Evolutionary conservation across 208 protist genomes (phyloP).

Genomic region (Phytomonas francai): DNA sequence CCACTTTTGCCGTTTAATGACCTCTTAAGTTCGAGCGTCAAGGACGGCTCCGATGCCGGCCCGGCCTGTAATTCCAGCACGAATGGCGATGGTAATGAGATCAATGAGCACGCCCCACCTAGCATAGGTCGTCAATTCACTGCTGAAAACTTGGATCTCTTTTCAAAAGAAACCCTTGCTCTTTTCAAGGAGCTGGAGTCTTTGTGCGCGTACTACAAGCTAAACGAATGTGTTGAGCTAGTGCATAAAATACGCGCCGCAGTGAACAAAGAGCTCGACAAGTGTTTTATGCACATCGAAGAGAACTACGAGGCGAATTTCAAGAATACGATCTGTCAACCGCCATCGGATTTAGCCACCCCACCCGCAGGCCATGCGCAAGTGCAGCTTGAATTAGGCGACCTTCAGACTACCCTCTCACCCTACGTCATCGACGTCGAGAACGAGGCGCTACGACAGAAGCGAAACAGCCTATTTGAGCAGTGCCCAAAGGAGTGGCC

Average conservation of each 20-base stretch:
- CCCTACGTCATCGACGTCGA: not conserved
- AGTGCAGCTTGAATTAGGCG: not conserved
- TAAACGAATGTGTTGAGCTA: conserved; percentile 23
- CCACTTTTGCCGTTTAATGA: not conserved
- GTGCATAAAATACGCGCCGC: conserved; percentile 43
- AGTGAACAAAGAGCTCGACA: conserved; percentile 59
- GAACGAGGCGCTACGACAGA: not conserved
- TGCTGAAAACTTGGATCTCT: conserved; percentile 30
- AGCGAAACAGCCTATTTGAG: not conserved
- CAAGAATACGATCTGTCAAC: conserved; percentile 30
- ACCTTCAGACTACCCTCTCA: not conserved
- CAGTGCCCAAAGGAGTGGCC: conserved; percentile 22
- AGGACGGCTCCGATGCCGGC: not conserved
- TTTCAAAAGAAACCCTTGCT: conserved; percentile 49
- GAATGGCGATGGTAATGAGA: not conserved
- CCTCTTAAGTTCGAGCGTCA: not conserved
- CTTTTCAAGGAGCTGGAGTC: conserved; percentile 60
- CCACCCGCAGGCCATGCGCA: not conserved
- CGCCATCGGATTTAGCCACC: not conserved
- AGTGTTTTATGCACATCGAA: conserved; percentile 56
- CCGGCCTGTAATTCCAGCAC: not conserved
- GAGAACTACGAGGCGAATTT: conserved; percentile 75
- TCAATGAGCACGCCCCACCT: not conserved
- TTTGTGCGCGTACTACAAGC: conserved; percentile 20
- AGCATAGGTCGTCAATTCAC: not conserved